Base-by-base conservation (phyloP, 495 filamentous ascomycete genomes). In the Aspergillus haitiensis region DNA sequence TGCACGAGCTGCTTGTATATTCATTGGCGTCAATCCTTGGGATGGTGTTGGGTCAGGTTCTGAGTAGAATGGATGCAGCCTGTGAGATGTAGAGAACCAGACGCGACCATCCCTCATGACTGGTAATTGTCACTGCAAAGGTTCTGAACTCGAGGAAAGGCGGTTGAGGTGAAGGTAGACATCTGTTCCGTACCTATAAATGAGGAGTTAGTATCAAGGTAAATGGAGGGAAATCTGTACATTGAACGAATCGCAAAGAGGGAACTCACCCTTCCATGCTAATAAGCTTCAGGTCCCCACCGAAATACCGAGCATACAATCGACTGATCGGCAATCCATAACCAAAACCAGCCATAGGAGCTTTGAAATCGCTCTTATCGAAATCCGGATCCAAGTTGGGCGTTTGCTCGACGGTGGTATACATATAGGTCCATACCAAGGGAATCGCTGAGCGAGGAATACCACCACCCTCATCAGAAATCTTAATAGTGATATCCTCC, bases 341-440 rank as follows among this genome's bases (percentile, higher is more conserved):
- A 16, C 94, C 94, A 68, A 98, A 98, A 2, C 94, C 94, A 50
- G 94, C 94, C 94, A 98, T 98, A 3, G 94, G 94, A 13, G 94
- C 94, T 74, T 98, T 98, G 81, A 98, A 98, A 73, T 98, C 94
- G 74, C 89, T 97, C 78, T 97, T 96, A 75, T 98, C 93, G 74
- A 98, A 98, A 71, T 97, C 93, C 11, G 94, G 94, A 68, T 98
- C 94, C 49, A 98, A 79, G 67, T 85, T 95, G 6, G 94, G 94
- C 4, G 94, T 97, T 59, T 92, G 86, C 73, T 97, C 94, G 44
- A 98, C 93, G 9, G 94, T 98, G 16, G 94, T 98, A 68, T 98
- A 98, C 94, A 98, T 98, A 70, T 98, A 98, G 31, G 94, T 98
- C 94, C 94, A 98, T 13, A 98, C 94, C 7, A 98, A 81, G 9